Evolutionary conservation across 2,329 filamentous ascomycete genomes (phyloP).

Genomic region (Magnaporthiopsis incrustans): DNA sequence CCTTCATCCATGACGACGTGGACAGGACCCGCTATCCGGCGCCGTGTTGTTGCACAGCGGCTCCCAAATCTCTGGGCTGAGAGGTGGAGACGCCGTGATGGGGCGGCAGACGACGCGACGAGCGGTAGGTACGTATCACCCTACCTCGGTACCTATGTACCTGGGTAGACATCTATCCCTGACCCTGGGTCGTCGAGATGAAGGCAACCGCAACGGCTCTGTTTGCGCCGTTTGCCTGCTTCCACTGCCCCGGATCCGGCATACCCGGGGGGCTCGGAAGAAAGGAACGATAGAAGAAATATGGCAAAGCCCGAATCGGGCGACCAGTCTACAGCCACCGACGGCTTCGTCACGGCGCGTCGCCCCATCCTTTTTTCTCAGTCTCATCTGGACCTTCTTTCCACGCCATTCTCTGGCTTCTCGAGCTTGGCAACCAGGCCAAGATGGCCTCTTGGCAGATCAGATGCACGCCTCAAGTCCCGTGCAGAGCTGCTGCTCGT

Average conservation of each 20-base stretch:
- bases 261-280: not conserved
- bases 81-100: too few species aligned
- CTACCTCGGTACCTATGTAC: too few species aligned
- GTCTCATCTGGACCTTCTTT: not conserved
- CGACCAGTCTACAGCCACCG: not conserved
- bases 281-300: not conserved
- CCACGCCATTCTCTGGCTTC: not conserved
- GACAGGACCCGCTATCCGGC: not conserved
- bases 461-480: not conserved
- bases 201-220: not conserved
- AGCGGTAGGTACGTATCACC: too few species aligned
- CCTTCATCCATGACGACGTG: not conserved
- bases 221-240: not conserved
- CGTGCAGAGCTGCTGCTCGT: not conserved
- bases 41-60: too few species aligned
- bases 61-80: not conserved
- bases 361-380: too few species aligned
- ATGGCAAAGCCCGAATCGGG: not conserved
- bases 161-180: not conserved
- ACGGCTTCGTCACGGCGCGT: not conserved
- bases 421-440: not conserved
- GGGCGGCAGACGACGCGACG: too few species aligned
- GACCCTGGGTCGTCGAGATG: not conserved
- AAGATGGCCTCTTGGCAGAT: not conserved
- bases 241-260: not conserved